These are phyloP conservation scores for Leccinum subtestaceum DNA, from an alignment of 768 basidiomycete genomes.

Conservation along the genomic window DNA sequence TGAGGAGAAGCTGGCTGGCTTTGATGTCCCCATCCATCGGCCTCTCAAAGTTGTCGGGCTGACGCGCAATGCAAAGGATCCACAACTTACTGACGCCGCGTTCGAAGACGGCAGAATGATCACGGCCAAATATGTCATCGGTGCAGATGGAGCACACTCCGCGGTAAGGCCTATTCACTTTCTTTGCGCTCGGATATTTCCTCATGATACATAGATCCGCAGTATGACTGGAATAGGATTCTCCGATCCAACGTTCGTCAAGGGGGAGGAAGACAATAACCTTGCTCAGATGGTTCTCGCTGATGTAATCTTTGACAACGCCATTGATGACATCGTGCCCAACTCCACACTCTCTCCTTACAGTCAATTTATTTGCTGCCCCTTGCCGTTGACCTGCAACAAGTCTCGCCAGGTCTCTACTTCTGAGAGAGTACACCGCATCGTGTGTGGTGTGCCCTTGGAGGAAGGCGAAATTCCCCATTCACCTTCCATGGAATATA, in stretches of 20 bases:
- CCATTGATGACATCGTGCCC: conserved; percentile 2
- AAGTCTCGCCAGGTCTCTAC: conserved; percentile 9
- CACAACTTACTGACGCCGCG: conserved; percentile 35
- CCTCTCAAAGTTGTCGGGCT: conserved; percentile 41
- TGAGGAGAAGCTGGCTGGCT: conserved; percentile 30
- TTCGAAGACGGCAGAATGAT: conserved; percentile 48
- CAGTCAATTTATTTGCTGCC: conserved; percentile 36
- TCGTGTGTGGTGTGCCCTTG: conserved; percentile 39
- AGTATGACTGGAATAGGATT: conserved; percentile 40
- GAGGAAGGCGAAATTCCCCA: conserved; percentile 35
- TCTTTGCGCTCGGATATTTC: neutral
- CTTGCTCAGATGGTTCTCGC: conserved; percentile 44
- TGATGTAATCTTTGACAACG: conserved; percentile 39
- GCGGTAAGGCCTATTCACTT: conserved; percentile 31
- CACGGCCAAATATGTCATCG: conserved; percentile 45
- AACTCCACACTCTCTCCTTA: conserved; percentile 26
- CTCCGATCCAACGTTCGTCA: conserved; percentile 38
- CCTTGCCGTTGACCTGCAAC: conserved; percentile 34
- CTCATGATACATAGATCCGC: conserved; percentile 37
- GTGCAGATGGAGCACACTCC: conserved; percentile 51
- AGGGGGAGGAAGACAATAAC: conserved; percentile 24
- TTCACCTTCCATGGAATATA: conserved; percentile 38
- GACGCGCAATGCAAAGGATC: conserved; percentile 27
- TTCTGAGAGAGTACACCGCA: conserved; percentile 34
- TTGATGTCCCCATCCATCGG: conserved; percentile 35